Percentiles rank a stretch among this genome's conserved stretches.
Conservation (phyloP, 768 basidiomycete genomes). For the Lactarius evosmus region DNA sequence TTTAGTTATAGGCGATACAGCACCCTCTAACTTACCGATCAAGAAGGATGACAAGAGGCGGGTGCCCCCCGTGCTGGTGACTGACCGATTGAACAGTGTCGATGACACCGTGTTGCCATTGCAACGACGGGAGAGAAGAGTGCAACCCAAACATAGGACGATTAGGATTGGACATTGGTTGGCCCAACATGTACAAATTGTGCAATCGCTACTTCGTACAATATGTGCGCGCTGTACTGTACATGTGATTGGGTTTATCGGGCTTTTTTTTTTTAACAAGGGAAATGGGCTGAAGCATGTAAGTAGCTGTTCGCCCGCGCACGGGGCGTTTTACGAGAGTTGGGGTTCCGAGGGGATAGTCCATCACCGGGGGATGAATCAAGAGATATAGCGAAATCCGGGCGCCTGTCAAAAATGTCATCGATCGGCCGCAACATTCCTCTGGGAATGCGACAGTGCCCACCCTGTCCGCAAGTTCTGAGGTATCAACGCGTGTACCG, state of each 20-base stretch:
- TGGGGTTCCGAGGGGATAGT: neutral
- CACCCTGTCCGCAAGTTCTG: constrained; percentile 65
- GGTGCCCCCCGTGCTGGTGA: neutral
- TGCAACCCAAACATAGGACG: neutral
- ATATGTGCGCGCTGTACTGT: too few species aligned
- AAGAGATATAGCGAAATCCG: constrained; percentile 54
- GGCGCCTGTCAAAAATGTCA: constrained; percentile 52
- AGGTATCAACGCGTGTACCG: constrained; percentile 54
- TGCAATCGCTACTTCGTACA: neutral
- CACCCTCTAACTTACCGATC: neutral
- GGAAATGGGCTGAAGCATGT: neutral
- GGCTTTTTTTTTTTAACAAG: neutral
- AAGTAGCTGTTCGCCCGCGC: neutral
- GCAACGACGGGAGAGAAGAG: neutral
- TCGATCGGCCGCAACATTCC: neutral
- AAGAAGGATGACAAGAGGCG: neutral
- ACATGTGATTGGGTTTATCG: neutral
- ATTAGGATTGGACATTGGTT: neutral
- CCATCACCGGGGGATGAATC: constrained; percentile 1
- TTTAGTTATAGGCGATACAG: neutral
- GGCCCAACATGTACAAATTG: neutral
- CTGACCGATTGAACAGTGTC: neutral
- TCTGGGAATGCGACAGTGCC: constrained; percentile 19
- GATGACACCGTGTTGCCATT: neutral
- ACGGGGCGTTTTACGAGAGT: neutral